Base-by-base conservation (phyloP, 2,329 filamentous ascomycete species). In the Parafenestella ontariensis region DNA sequence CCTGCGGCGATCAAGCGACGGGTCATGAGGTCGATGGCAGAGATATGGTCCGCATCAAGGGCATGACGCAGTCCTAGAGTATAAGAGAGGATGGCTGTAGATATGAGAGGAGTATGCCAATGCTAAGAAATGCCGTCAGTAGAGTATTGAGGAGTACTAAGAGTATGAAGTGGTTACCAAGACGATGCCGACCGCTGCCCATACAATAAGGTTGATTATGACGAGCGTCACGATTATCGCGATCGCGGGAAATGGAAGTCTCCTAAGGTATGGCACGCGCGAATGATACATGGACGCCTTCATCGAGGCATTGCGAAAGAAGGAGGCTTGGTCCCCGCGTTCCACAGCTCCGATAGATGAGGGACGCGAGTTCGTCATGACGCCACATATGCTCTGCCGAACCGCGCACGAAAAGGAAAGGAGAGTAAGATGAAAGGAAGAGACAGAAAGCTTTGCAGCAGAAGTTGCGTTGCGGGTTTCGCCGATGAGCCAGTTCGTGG, bases 1-100 rank as follows among this genome's bases (percentile, higher is more conserved):
- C 92, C 92, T 0, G 90, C 85, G 0, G 93, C 93, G 33, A 98
- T 87, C 21, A 98, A 85, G 6, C 94, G 87, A 3, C 95, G 85
- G 0, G 95, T 98, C 88, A 96, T 96, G 33, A 98, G 84, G 76
- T 98, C 94, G 68, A 98, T 99, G 59, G 93, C 94, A 36, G 86
- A 87, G 61, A 91, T 91, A 71, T 98, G 95, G 76, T 98, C 94
- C n/a, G 94, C 95, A 70, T 98, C 95, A 40, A 98, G 86, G n/a
- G 94, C 94, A 80, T 98, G 94, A 37, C 94, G 89, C 11, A 98
- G 84, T 2, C 94, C 94, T 10, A 98, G 84, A 0, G 91, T 91
- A 75, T 96, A 98, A 23, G 93, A 88, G 0, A 98, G 84, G 1
- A 93, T 87, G 1, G 92, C 91, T 2, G 92, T 89, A 1, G 90